Evolutionary conservation across 2,329 filamentous ascomycete species (phyloP).

Genomic region (Ascochyta koolunga): DNA sequence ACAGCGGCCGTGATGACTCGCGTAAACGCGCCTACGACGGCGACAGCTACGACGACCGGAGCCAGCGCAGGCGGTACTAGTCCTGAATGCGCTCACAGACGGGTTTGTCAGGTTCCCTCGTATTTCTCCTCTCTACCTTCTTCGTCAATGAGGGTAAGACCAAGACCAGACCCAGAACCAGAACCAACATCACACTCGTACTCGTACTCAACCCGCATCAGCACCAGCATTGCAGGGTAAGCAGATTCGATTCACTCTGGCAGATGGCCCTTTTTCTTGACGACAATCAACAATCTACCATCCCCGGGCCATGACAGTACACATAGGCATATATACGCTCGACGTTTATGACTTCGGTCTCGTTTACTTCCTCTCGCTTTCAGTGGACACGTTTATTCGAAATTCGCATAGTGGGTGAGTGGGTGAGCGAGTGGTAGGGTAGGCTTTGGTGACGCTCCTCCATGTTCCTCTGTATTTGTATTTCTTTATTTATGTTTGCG

Average conservation of each 20-base stretch:
- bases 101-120: constrained; percentile 50
- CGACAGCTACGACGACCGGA: constrained; percentile 77
- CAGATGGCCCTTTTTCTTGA: constrained; percentile 1
- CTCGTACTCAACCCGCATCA: constrained; percentile 7
- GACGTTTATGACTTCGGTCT: no score
- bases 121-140: constrained; percentile 42
- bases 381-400: no score
- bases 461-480: not conserved
- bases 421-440: constrained; percentile 26
- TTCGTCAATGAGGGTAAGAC: constrained; percentile 46
- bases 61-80: constrained; percentile 65
- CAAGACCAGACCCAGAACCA: constrained; percentile 18
- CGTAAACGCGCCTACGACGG: constrained; percentile 71
- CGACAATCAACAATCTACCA: no score
- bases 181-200: no score
- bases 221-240: constrained; percentile 36
- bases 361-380: no score
- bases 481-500: constrained; percentile 14
- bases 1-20: constrained; percentile 46
- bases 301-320: no score
- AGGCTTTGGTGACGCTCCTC: constrained; percentile 34
- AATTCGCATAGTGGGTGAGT: no score
- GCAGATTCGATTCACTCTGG: constrained; percentile 21
- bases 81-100: constrained; percentile 25
- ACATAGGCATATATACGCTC: no score